Conservation (phyloP, 768 basidiomycete genomes). For the Aureoboletus auriporus region DNA sequence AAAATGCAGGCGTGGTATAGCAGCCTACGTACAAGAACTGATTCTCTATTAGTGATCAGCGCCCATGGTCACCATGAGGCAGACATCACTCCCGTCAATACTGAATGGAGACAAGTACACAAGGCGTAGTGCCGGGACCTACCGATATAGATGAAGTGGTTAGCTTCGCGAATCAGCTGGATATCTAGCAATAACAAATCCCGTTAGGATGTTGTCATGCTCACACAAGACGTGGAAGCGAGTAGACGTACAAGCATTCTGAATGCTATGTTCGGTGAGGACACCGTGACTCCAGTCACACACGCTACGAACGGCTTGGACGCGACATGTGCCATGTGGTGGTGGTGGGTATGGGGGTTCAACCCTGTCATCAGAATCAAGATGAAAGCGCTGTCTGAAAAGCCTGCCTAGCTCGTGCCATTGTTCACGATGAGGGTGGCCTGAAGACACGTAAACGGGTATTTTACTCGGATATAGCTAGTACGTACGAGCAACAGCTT, state of each 20-base stretch:
- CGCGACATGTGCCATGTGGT: constrained; percentile 53
- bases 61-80: constrained; percentile 9
- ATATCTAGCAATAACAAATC: constrained; percentile 43
- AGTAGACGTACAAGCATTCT: constrained; percentile 76
- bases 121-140: constrained; percentile 24
- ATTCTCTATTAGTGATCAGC: constrained; percentile 46
- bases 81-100: constrained; percentile 10
- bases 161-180: constrained; percentile 76
- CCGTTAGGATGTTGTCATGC: constrained; percentile 1
- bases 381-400: constrained; percentile 67
- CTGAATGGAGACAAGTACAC: not conserved
- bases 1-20: not conserved
- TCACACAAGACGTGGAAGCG: constrained; percentile 1
- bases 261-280: constrained; percentile 85
- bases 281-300: constrained; percentile 95
- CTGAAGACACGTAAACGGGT: constrained; percentile 20
- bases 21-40: constrained; percentile 73
- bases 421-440: constrained; percentile 63
- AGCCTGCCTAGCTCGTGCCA: constrained; percentile 55
- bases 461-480: not conserved
- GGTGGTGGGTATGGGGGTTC: constrained; percentile 37
- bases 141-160: constrained; percentile 93
- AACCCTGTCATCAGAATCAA: constrained; percentile 37
- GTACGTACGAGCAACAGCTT: constrained; percentile 56
- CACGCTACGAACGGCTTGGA: constrained; percentile 84